Percentiles rank a stretch among this genome's conserved stretches.
Conservation (phyloP, 345 rosid genomes). For the Camelina laxa region DNA sequence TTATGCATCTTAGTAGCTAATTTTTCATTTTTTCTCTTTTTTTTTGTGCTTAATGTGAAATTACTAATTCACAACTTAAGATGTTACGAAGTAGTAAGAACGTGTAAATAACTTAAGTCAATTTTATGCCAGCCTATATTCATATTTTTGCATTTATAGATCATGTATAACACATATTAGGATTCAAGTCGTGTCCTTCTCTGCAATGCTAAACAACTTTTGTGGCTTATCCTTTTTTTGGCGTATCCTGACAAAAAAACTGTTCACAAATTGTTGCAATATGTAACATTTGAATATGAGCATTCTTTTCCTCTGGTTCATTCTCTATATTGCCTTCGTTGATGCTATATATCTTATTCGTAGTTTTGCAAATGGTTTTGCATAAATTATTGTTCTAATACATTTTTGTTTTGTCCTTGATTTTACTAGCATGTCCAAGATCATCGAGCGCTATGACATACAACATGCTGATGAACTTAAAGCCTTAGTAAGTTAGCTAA, state of each 20-base stretch:
- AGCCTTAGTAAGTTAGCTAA: constrained; percentile 37
- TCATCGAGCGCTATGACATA: constrained; percentile 18
- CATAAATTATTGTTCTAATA: not conserved
- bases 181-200: not conserved
- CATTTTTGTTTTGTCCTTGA: constrained; percentile 11
- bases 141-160: not conserved
- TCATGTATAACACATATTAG: not conserved
- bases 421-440: constrained; percentile 32
- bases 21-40: too few relatives aligned
- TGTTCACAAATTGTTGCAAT: not conserved
- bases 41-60: not conserved
- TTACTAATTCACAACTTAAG: not conserved
- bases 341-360: not conserved
- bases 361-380: too few relatives aligned
- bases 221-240: too few relatives aligned
- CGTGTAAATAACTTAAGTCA: not conserved
- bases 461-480: constrained; percentile 33
- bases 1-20: not conserved
- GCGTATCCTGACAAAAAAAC: too few relatives aligned
- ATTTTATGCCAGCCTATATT: not conserved
- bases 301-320: not conserved
- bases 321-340: not conserved
- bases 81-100: not conserved
- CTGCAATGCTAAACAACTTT: too few relatives aligned
- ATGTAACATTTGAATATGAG: not conserved